Conservation (phyloP, 495 filamentous ascomycete species). For the Achaetomiella virescens region DNA sequence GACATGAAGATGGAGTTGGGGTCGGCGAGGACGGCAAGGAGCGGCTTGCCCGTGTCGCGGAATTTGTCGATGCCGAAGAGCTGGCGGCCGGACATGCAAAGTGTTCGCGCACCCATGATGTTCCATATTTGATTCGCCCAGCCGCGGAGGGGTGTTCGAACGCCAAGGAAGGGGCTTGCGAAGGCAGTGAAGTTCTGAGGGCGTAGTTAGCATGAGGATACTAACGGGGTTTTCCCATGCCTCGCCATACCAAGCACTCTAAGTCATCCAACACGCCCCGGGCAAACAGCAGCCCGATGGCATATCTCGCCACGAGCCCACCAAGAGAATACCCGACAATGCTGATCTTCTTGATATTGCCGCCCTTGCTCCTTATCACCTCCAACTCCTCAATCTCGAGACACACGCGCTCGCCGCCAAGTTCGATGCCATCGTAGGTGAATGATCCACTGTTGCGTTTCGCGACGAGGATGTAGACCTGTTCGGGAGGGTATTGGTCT, state of each 20-base stretch:
- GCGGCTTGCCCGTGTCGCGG: conserved; percentile 68
- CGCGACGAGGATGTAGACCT: conserved; percentile 65
- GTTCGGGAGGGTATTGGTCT: conserved; percentile 54
- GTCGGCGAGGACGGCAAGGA: conserved; percentile 77
- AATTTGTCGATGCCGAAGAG: conserved; percentile 84
- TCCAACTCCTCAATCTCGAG: conserved; percentile 80
- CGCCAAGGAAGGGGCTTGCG: conserved; percentile 83
- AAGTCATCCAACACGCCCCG: conserved; percentile 72
- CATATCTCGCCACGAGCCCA: conserved; percentile 81
- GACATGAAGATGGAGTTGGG: conserved; percentile 79
- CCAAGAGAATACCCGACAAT: conserved; percentile 86
- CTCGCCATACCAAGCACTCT: conserved; percentile 58
- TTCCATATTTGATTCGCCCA: conserved; percentile 68
- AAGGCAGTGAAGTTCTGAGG: conserved; percentile 84
- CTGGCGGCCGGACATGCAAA: conserved; percentile 78
- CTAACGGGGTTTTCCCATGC: background rate
- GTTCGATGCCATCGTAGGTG: conserved; percentile 93
- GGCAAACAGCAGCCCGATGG: conserved; percentile 74
- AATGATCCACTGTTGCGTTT: conserved; percentile 75
- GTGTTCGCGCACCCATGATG: conserved; percentile 63
- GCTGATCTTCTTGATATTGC: conserved; percentile 72
- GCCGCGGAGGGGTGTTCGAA: conserved; percentile 66
- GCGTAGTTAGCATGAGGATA: conserved; percentile 15
- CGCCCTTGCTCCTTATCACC: conserved; percentile 55
- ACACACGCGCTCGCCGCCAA: conserved; percentile 81